A percentile compares a stretch with the other conserved stretches of the same genome.
These are phyloP conservation scores for Pythium dissimile DNA, from an alignment of 352 stramenopile species.

Conservation along the genomic window DNA sequence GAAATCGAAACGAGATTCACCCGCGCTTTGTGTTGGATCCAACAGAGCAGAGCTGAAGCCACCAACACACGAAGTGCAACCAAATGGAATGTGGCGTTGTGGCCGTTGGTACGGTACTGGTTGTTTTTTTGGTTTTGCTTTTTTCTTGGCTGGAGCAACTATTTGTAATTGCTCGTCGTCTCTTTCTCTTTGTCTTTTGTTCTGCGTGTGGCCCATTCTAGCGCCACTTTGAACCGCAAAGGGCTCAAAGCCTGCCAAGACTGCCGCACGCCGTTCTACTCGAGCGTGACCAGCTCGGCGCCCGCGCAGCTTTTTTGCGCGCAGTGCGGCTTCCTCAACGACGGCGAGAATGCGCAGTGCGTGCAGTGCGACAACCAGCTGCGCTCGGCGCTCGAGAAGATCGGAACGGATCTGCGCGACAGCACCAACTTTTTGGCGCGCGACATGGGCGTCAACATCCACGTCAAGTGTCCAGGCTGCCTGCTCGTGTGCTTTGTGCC, in stretches of 20 bases:
- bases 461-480: slow-evolving; percentile 81
- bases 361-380: slow-evolving; percentile 74
- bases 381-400: slow-evolving; percentile 72
- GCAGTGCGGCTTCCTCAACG: slow-evolving; percentile 70
- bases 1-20: no score
- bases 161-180: no score
- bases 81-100: slow-evolving; percentile 70
- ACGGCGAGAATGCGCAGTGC: slow-evolving; percentile 59
- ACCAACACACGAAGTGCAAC: slow-evolving; percentile 65
- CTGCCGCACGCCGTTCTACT: slow-evolving; percentile 62
- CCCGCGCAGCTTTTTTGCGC: slow-evolving; percentile 79
- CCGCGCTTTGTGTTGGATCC: no score
- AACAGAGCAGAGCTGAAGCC: slow-evolving; percentile 52
- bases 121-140: not conserved
- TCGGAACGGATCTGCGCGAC: slow-evolving; percentile 66
- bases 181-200: not conserved
- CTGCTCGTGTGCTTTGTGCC: slow-evolving; percentile 69
- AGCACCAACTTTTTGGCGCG: slow-evolving; percentile 77
- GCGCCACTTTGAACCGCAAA: slow-evolving; percentile 52
- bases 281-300: slow-evolving; percentile 54
- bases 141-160: not conserved
- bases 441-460: slow-evolving; percentile 83
- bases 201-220: slow-evolving; percentile 8
- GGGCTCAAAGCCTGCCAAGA: slow-evolving; percentile 56
- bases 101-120: slow-evolving; percentile 69